A percentile compares a stretch with the other conserved stretches of the same genome.
These are phyloP conservation scores for Colletotrichum ledebouriae DNA, from an alignment of 2,329 filamentous ascomycete genomes.

Conservation along the genomic window DNA sequence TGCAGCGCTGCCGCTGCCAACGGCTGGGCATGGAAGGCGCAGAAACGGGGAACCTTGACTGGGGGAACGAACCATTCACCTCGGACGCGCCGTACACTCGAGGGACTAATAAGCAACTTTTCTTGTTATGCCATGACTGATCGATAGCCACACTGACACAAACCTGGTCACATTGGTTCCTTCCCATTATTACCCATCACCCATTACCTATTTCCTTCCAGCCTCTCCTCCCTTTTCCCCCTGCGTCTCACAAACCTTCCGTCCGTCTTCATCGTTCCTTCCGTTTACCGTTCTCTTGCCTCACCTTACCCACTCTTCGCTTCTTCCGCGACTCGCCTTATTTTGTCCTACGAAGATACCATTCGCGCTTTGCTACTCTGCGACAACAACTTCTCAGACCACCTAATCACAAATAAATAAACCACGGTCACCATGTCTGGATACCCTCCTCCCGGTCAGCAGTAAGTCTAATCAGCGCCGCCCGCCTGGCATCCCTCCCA, in stretches of 20 bases:
- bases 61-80: constrained; percentile 23
- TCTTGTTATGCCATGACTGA: constrained; percentile 19
- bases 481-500: neutral
- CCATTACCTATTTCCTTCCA: constrained; percentile 29
- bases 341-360: constrained; percentile 21
- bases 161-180: neutral
- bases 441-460: constrained; percentile 46
- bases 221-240: constrained; percentile 14
- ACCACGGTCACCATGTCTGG: constrained; percentile 51
- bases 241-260: constrained; percentile 5
- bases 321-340: constrained; percentile 16
- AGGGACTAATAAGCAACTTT: constrained; percentile 23
- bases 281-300: constrained; percentile 14
- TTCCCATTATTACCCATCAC: constrained; percentile 8
- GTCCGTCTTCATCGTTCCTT: constrained; percentile 24
- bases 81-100: constrained; percentile 18
- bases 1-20: constrained; percentile 18
- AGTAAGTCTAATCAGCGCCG: constrained; percentile 21
- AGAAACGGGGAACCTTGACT: constrained; percentile 1
- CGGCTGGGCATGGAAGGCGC: constrained; percentile 14
- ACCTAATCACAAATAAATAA: constrained; percentile 16
- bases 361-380: constrained; percentile 24
- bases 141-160: neutral
- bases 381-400: neutral
- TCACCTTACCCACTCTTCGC: constrained; percentile 28